phyloP scores from a whole-genome alignment of 1,284 basidiomycete genomes.

The Rhizoctonia solani region DNA sequence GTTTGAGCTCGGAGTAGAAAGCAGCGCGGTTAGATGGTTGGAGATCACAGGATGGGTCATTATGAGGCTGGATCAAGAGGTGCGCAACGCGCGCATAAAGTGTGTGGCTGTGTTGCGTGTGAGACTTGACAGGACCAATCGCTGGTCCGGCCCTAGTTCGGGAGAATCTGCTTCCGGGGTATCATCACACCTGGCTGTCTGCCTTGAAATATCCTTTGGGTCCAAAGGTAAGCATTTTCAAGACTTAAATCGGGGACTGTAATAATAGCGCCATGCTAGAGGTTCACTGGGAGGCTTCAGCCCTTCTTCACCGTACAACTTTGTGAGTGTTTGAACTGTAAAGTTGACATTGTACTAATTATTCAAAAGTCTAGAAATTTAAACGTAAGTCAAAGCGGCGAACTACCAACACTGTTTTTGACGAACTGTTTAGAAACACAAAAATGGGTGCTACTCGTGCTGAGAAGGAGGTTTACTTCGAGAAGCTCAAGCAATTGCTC shows the following conservation, averaged over 20 bases:
- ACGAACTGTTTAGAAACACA: conserved; percentile 38
- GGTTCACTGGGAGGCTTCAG: conserved; percentile 34
- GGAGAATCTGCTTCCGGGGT: background rate
- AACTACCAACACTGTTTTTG: too few species aligned
- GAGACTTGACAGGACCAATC: conserved; percentile 2
- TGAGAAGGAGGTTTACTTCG: conserved; percentile 93
- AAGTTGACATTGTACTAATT: background rate
- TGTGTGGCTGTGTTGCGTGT: background rate
- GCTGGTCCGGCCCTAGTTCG: background rate
- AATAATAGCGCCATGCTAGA: background rate
- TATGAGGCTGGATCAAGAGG: too few species aligned
- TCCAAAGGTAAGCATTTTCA: conserved; percentile 10
- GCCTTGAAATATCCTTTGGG: conserved; percentile 35
- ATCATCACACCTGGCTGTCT: conserved; percentile 16
- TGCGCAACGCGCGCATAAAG: too few species aligned
- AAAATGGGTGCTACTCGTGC: conserved; percentile 91
- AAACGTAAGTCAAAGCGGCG: background rate
- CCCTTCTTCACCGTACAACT: conserved; percentile 21
- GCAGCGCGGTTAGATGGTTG: too few species aligned
- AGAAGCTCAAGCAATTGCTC: conserved; percentile 92
- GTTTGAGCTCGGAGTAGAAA: too few species aligned
- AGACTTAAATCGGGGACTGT: background rate
- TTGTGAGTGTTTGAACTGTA: background rate
- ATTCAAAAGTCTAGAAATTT: background rate
- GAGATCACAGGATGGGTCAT: too few species aligned